Evolutionary conservation across 148 eudicot genomes (phyloP).

Genomic region (Cornus controversa): DNA sequence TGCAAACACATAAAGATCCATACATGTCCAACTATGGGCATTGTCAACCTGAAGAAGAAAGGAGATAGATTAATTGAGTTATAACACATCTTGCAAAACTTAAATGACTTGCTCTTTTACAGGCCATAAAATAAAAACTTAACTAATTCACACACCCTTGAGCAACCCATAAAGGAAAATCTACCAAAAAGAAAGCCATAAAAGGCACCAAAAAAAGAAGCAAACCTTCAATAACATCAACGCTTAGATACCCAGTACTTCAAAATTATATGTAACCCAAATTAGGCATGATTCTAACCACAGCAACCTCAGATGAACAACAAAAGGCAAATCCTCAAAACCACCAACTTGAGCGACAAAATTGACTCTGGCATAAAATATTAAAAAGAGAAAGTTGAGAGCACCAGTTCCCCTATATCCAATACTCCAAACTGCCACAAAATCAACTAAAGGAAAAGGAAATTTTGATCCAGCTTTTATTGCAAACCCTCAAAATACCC

Average conservation of each 20-base stretch:
- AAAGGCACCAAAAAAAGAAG: not conserved
- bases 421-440: not conserved
- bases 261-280: not conserved
- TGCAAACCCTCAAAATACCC: not conserved
- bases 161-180: not conserved
- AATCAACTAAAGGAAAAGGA: not conserved
- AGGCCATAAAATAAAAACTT: not conserved
- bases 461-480: not conserved
- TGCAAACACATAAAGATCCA: conserved; percentile 92
- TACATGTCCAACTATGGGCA: conserved; percentile 95
- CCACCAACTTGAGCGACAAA: too few relatives aligned
- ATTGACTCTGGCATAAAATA: too few relatives aligned
- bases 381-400: not conserved
- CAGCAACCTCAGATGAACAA: not conserved
- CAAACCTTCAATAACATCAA: not conserved
- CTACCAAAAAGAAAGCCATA: not conserved
- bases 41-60: conserved; percentile 53
- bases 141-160: not conserved
- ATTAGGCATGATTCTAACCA: not conserved
- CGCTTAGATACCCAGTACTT: not conserved
- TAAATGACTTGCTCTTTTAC: not conserved
- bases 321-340: not conserved
- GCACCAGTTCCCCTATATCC: not conserved
- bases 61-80: conserved; percentile 1
- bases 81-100: not conserved